Conservation (phyloP, 2,329 filamentous ascomycete genomes). For the Aspergillus neotritici region DNA sequence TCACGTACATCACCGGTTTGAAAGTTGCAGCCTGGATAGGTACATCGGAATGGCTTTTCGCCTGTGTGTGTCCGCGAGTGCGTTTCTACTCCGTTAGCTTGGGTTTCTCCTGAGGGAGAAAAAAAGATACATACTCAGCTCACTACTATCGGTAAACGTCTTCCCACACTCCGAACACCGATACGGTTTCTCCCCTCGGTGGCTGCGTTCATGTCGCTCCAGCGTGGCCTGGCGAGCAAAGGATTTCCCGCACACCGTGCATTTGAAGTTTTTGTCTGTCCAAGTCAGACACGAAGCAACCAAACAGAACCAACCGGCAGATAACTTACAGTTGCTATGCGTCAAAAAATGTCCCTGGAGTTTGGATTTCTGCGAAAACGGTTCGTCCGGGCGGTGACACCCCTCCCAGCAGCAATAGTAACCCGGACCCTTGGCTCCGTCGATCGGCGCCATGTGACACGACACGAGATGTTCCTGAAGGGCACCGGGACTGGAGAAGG, state of each 20-base stretch:
- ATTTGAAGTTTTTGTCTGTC: slow-evolving; percentile 39
- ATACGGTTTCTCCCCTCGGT: slow-evolving; percentile 41
- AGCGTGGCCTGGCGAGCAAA: slow-evolving; percentile 41
- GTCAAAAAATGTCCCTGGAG: slow-evolving; percentile 42
- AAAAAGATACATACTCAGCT: slow-evolving; percentile 32
- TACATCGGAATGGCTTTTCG: slow-evolving; percentile 42
- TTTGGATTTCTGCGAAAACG: slow-evolving; percentile 43
- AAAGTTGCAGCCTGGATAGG: slow-evolving; percentile 39
- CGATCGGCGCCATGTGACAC: slow-evolving; percentile 33
- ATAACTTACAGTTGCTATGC: slow-evolving; percentile 38
- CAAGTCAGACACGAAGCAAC: slow-evolving; percentile 4
- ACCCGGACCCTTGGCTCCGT: slow-evolving; percentile 36
- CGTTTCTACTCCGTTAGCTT: slow-evolving; percentile 33
- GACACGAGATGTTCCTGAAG: slow-evolving; percentile 38
- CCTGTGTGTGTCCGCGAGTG: slow-evolving; percentile 40
- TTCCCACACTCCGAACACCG: slow-evolving; percentile 38
- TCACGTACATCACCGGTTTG: slow-evolving; percentile 40
- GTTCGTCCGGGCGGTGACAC: slow-evolving; percentile 38
- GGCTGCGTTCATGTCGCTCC: slow-evolving; percentile 41
- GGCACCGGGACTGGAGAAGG: slow-evolving; percentile 30
- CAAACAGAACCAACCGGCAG: not conserved
- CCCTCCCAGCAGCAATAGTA: slow-evolving; percentile 43
- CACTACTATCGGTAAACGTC: slow-evolving; percentile 41
- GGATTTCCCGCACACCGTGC: slow-evolving; percentile 37
- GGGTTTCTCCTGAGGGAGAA: not conserved